Base-by-base conservation (phyloP, 2,329 filamentous ascomycete species). In the Fusarium sp. region DNA sequence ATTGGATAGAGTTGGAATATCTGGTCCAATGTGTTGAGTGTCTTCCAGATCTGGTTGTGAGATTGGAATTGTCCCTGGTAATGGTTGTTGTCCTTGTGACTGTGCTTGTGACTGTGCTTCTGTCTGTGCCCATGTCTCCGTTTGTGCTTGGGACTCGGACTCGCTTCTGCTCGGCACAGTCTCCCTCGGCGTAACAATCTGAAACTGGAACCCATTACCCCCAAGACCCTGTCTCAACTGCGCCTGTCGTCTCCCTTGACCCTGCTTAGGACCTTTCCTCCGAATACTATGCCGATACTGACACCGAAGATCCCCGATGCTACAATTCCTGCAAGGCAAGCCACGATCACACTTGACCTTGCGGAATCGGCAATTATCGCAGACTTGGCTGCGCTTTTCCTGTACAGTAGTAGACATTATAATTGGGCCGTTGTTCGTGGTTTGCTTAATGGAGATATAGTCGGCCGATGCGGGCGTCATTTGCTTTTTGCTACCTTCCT, bases 331-430 rank as follows among this genome's bases (percentile, higher is more conserved):
- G 53, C 77, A 78, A 10, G 77, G 78, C 27, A 72, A 46, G 4
- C 71, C 75, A 15, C 78, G 76, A 58, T 79, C 77, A 54, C 78
- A 79, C 57, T 78, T 79, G 53, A 78, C 76, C 58, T 79, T 79
- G 56, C 78, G 73, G 47, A 74, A 78, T 43, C 76, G 76, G 43
- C 76, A 78, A 58, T 74, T 78, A 47, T 78, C 76, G 62, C 76
- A 78, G 9, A 76, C 75, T 48, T 77, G 76, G 29, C 59, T 43
- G 13, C 69, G 60, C 38, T 63, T 65, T 34, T 46, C 47, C 20
- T 45, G 46, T 20, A 29, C 27, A 11, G 27, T 24, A 43, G 45
- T 57, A 12, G 70, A 30, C 70, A 72, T 66, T 9, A 32, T 43
- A 20, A 9, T 34, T 20, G 30, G 38, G 18, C 12, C 34, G 11